Percentiles rank a stretch among this genome's conserved stretches.
These are phyloP conservation scores for Ambrosia artemisiifolia DNA, from an alignment of 129 eudicot genomes.

Conservation along the genomic window DNA sequence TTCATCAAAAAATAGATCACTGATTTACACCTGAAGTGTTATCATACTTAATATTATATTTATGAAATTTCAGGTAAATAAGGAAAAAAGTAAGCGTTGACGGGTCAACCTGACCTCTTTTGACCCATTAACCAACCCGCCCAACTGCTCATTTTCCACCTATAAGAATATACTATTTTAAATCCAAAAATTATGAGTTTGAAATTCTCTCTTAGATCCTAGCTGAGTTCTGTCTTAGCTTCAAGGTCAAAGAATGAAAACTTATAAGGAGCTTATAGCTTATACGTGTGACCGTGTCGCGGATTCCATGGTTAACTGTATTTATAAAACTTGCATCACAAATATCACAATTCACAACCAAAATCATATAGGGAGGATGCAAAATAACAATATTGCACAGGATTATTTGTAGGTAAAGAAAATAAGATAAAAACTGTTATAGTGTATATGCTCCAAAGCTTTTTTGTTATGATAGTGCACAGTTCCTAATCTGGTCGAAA, in stretches of 20 bases:
- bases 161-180: not conserved
- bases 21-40: not conserved
- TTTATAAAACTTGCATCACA: not conserved
- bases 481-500: not conserved
- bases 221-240: no score
- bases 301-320: not conserved
- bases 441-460: not conserved
- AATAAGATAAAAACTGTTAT: not conserved
- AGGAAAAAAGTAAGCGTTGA: not conserved
- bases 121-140: not conserved
- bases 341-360: not conserved
- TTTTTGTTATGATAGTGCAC: not conserved
- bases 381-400: not conserved
- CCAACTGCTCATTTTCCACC: not conserved
- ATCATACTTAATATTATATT: not conserved
- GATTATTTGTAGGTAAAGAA: not conserved
- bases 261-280: not conserved
- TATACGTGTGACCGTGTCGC: not conserved
- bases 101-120: not conserved
- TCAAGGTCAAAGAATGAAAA: not conserved
- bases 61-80: not conserved
- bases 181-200: not conserved
- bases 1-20: no score
- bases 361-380: not conserved
- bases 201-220: no score